Evolutionary conservation across 352 stramenopile genomes (phyloP).

Genomic region (Phytopythium chamaehyphon): DNA sequence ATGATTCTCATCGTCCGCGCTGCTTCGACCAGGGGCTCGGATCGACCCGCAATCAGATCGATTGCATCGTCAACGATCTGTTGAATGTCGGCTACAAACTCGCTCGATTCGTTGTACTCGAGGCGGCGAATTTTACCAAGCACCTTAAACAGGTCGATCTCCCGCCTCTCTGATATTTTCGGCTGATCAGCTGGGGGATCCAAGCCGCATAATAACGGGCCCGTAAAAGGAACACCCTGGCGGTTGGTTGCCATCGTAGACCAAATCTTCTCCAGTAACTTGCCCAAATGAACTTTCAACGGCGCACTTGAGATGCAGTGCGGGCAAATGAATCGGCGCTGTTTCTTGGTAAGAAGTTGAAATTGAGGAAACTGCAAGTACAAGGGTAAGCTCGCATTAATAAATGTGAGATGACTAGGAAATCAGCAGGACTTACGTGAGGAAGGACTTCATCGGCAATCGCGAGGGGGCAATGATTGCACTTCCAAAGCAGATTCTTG

Average conservation of each 20-base stretch:
- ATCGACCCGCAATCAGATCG: slow-evolving; percentile 51
- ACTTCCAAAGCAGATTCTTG: slow-evolving; percentile 81
- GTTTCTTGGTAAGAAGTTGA: slow-evolving; percentile 65
- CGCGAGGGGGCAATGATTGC: slow-evolving; percentile 63
- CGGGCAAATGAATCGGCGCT: slow-evolving; percentile 61
- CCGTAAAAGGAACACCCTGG: slow-evolving; percentile 79
- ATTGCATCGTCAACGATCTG: slow-evolving; percentile 62
- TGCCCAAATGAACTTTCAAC: slow-evolving; percentile 66
- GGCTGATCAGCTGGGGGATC: slow-evolving; percentile 23
- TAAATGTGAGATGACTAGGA: slow-evolving; percentile 3
- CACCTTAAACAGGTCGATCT: slow-evolving; percentile 68
- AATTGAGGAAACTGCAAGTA: slow-evolving; percentile 43
- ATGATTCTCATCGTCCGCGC: slow-evolving; percentile 71
- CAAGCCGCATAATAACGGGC: slow-evolving; percentile 63
- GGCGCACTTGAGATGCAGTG: slow-evolving; percentile 58
- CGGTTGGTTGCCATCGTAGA: slow-evolving; percentile 83
- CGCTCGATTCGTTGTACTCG: slow-evolving; percentile 57
- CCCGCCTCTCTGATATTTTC: slow-evolving; percentile 11
- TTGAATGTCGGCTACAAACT: slow-evolving; percentile 64
- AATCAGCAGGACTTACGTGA: neutral
- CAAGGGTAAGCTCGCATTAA: neutral
- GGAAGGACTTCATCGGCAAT: slow-evolving; percentile 29
- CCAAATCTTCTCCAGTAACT: slow-evolving; percentile 80
- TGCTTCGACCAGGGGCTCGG: slow-evolving; percentile 59
- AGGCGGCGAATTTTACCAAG: slow-evolving; percentile 67